Base-by-base conservation (phyloP, 345 rosid species). In the Acer yangbiense region DNA sequence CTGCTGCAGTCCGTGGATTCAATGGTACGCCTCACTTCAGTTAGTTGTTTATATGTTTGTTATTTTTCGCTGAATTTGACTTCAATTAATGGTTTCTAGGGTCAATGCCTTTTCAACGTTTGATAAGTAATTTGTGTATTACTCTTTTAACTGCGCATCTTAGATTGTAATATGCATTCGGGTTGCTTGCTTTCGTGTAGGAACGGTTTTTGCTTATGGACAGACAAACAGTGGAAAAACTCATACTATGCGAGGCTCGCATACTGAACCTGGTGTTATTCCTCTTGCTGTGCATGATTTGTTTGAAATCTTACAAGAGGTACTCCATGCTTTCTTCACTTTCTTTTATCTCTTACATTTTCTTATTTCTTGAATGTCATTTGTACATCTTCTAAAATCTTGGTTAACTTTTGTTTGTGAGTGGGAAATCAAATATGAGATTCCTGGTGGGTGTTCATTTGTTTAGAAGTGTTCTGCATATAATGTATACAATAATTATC, bases 201-300 rank as follows among this genome's bases (percentile, higher is more conserved):
- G 99, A 21, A 95, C 99, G 12, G 97, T 95, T 54, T 95, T 95
- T 86, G 99, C 98, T 25, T 95, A 95, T 62, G 99, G 99, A 48
- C 98, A 95, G 78, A 95, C 99, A 8, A 93, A 93, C 52, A 95
- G 98, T 58, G 99, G 98, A 16, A 95, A 95, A 90, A 95, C 99
- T 0, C 93, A 93, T 73, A 95, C 99, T 9, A 95, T 95, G 99
- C 90, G 99, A 62, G 99, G 99, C 65, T 87, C 98, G 1, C 78
- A 68, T 14, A 48, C 61, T 46, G 99, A 95, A 81, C 96, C 88
- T 2, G 99, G 99, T 29, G 96, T 95, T 72, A 93, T 95, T 67
- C 98, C 97, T 75, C 92, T 88, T 29, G 97, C 98, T 2, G 94
- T 95, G 10, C 82, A 83, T 63, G 93, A 91, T 83, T 80, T 95